A percentile compares a stretch with the other conserved stretches of the same genome.
Conservation (phyloP, 2,329 filamentous ascomycete species). For the Cercospora brassicicola region DNA sequence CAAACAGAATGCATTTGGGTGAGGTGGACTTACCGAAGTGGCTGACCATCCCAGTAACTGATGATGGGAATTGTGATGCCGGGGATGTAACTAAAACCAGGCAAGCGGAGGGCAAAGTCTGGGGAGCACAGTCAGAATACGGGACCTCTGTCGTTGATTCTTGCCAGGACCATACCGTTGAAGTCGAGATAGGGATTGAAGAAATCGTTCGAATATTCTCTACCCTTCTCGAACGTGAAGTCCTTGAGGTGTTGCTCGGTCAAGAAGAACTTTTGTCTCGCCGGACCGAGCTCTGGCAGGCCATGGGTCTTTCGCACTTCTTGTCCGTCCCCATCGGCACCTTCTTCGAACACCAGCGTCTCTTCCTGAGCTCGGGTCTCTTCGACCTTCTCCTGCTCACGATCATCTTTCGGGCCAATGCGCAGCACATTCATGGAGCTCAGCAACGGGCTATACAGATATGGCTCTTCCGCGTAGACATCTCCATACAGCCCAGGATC, state of each 20-base stretch:
- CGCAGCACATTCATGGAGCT: conserved; percentile 76
- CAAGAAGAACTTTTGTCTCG: conserved; percentile 63
- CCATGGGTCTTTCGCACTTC: conserved; percentile 42
- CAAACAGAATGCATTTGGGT: conserved; percentile 24
- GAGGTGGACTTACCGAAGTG: conserved; percentile 63
- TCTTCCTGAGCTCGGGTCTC: conserved; percentile 56
- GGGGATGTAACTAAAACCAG: conserved; percentile 55
- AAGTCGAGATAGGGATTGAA: conserved; percentile 94
- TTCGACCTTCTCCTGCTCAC: conserved; percentile 36
- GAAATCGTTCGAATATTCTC: conserved; percentile 69
- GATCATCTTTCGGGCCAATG: conserved; percentile 56
- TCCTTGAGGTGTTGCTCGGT: conserved; percentile 54
- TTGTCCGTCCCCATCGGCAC: conserved; percentile 49
- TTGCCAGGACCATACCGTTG: conserved; percentile 51
- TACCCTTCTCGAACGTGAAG: conserved; percentile 63
- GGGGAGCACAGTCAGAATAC: conserved; percentile 18
- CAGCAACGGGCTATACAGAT: conserved; percentile 79
- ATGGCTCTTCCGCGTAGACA: conserved; percentile 80
- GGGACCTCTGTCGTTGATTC: neutral
- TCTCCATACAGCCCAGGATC: conserved; percentile 91
- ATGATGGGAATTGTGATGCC: conserved; percentile 73
- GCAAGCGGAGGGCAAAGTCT: conserved; percentile 69
- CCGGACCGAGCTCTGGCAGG: conserved; percentile 45
- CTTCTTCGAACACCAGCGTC: conserved; percentile 57
- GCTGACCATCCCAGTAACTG: conserved; percentile 78